A percentile compares a stretch with the other conserved stretches of the same genome.
phyloP scores from a whole-genome alignment of 371 early-diverging fungal species.

The Umbelopsis sp. region DNA sequence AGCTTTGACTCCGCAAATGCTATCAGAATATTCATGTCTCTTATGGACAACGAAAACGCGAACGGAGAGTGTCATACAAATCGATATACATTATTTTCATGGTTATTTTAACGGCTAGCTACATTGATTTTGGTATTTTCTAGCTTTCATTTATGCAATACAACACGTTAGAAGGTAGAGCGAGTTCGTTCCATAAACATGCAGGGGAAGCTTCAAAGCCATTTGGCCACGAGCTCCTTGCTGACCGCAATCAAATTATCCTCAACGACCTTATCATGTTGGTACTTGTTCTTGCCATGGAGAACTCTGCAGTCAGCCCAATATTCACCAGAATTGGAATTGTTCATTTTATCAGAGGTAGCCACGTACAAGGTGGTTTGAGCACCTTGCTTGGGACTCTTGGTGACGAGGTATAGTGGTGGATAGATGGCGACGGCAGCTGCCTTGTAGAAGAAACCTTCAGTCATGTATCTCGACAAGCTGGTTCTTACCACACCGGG shows the following conservation, averaged over 20 bases:
- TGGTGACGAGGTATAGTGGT: constrained; percentile 15
- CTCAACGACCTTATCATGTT: not conserved
- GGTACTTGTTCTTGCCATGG: not conserved
- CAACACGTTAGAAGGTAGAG: no score
- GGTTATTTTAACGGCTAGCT: not conserved
- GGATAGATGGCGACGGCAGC: constrained; percentile 18
- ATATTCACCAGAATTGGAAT: constrained; percentile 16
- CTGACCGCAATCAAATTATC: constrained; percentile 9
- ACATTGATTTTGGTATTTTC: no score
- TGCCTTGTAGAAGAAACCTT: not conserved
- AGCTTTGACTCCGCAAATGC: no score
- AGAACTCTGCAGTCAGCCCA: constrained; percentile 14
- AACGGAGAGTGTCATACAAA: no score
- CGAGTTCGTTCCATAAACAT: no score
- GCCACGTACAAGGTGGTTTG: constrained; percentile 26
- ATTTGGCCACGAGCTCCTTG: constrained; percentile 1
- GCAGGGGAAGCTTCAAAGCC: not conserved
- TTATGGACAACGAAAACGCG: no score
- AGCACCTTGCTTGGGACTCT: constrained; percentile 28
- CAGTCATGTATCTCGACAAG: constrained; percentile 15
- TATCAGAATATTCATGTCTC: no score
- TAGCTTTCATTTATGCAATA: no score
- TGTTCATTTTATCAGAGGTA: not conserved
- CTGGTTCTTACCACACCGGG: constrained; percentile 16
- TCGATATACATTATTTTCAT: not conserved